Conservation (phyloP, 164 flowering plant genomes). For the Cinnamomum micranthum region DNA sequence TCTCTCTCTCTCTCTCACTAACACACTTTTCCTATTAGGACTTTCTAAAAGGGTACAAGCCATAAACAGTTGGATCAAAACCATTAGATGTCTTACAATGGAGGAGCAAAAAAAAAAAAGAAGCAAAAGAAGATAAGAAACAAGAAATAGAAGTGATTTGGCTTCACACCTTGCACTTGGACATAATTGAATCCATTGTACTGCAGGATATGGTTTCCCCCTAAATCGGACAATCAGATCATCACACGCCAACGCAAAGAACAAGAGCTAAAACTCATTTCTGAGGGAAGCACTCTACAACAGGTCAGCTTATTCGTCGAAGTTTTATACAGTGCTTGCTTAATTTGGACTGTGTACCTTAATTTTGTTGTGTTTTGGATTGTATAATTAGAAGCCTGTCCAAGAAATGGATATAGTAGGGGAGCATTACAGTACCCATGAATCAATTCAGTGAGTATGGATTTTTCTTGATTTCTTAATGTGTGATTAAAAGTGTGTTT, state of each 20-base stretch:
- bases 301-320: slow-evolving; percentile 21
- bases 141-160: no score
- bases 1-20: no score
- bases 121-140: not conserved
- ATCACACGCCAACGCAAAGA: slow-evolving; percentile 45
- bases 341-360: not conserved
- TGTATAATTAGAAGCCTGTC: slow-evolving; percentile 2
- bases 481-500: not conserved
- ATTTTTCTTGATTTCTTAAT: not conserved
- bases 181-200: not conserved
- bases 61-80: no score
- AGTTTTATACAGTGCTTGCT: slow-evolving; percentile 1
- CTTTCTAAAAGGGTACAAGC: no score
- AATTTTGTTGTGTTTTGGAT: not conserved
- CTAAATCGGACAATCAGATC: slow-evolving; percentile 46
- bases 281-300: slow-evolving; percentile 48
- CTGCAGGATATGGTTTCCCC: slow-evolving; percentile 44
- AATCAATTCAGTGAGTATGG: slow-evolving; percentile 75
- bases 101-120: no score
- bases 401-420: slow-evolving; percentile 49
- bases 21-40: no score
- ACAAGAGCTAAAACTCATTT: slow-evolving; percentile 52
- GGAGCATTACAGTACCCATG: slow-evolving; percentile 71
- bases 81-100: no score
- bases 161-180: no score